Evolutionary conservation across 495 filamentous ascomycete genomes (phyloP).

Genomic region (Jackrogersella minutella): DNA sequence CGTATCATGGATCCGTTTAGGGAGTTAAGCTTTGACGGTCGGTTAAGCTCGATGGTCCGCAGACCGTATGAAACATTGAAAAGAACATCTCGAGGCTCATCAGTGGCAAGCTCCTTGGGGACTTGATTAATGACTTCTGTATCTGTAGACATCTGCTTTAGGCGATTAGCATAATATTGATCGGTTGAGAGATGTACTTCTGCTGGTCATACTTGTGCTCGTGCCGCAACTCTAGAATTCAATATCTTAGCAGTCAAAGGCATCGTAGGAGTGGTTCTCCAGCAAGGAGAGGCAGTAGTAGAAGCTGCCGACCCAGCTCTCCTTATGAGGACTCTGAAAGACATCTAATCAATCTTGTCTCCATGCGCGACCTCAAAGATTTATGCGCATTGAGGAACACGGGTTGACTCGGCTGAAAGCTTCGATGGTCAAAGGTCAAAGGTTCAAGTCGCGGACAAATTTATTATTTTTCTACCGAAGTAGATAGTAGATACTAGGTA

Average conservation of each 20-base stretch:
- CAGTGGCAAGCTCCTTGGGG: conserved; percentile 64
- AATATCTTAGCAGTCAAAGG: conserved; percentile 86
- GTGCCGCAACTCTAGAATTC: conserved; percentile 64
- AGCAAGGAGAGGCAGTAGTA: conserved; percentile 49
- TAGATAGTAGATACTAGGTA: conserved; percentile 1
- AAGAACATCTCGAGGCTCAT: conserved; percentile 89
- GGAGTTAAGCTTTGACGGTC: conserved; percentile 87
- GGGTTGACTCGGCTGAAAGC: conserved; percentile 6
- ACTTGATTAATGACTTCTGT: conserved; percentile 44
- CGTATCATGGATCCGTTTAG: conserved; percentile 92
- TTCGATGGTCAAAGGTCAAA: conserved; percentile 14
- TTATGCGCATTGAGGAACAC: conserved; percentile 39
- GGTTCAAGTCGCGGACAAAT: conserved; percentile 24
- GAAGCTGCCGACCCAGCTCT: conserved; percentile 51
- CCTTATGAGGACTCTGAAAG: conserved; percentile 49
- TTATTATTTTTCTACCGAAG: conserved; percentile 31
- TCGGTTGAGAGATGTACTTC: background rate
- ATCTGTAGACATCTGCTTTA: conserved; percentile 65
- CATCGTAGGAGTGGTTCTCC: conserved; percentile 64
- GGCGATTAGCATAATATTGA: conserved; percentile 11
- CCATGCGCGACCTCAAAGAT: conserved; percentile 35
- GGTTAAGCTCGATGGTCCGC: conserved; percentile 92
- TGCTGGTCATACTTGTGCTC: conserved; percentile 53
- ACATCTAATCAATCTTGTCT: conserved; percentile 48
- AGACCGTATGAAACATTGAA: conserved; percentile 89